phyloP scores from a whole-genome alignment of 1,139 yeast species.

The Taiozyma sp. region DNA sequence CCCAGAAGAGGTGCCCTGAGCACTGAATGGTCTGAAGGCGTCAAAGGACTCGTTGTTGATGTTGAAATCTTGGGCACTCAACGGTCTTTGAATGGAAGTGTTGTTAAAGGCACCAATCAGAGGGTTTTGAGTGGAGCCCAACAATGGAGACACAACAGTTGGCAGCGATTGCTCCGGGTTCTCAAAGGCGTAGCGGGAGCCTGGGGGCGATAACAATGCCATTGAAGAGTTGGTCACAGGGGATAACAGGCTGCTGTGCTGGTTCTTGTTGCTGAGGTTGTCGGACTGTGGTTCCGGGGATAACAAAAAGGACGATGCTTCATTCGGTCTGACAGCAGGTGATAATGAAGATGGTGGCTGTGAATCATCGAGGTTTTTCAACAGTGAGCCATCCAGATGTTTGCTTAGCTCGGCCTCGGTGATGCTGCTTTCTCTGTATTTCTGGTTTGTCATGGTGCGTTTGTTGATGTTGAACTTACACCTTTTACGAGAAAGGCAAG shows the following conservation, averaged over 20 bases:
- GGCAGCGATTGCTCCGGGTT: constrained; percentile 11
- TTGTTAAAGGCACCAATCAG: constrained; percentile 20
- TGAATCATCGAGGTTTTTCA: not conserved
- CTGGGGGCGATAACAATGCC: constrained; percentile 33
- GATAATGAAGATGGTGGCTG: not conserved
- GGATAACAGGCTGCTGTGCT: not conserved
- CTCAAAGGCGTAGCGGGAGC: constrained; percentile 35
- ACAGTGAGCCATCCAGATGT: not conserved
- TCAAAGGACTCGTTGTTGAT: constrained; percentile 7
- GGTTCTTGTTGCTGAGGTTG: not conserved
- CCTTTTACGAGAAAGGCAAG: not conserved
- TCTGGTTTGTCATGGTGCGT: not conserved
- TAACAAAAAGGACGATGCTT: not conserved
- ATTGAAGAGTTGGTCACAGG: constrained; percentile 27
- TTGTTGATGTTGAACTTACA: not conserved
- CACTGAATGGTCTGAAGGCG: constrained; percentile 26
- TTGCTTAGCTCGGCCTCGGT: not conserved
- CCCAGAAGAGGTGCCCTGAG: constrained; percentile 9
- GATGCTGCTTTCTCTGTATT: not conserved
- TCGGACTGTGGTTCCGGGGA: not conserved
- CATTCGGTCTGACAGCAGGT: not conserved
- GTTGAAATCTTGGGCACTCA: constrained; percentile 24
- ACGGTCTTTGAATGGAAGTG: constrained; percentile 19
- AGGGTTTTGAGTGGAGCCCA: constrained; percentile 11
- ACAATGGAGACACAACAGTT: constrained; percentile 19